These are phyloP conservation scores for Suhomyces choctaworum DNA, from an alignment of 1,139 yeast species.

Conservation along the genomic window DNA sequence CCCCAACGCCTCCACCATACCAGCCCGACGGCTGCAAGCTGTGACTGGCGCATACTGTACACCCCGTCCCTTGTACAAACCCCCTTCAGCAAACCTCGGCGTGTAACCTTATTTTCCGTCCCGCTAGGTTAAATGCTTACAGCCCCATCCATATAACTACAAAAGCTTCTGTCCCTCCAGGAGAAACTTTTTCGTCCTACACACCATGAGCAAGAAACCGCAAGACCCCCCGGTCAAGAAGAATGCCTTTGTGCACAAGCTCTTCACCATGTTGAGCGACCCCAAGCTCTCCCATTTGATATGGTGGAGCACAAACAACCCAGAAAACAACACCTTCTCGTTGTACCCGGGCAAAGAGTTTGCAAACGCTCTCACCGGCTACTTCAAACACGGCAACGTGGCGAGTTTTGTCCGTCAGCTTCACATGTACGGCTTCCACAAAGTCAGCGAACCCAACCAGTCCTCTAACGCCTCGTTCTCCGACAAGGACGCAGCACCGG, in stretches of 20 bases:
- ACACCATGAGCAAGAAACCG: slow-evolving; percentile 18
- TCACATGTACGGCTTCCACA: slow-evolving; percentile 53
- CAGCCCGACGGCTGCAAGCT: too few relatives aligned
- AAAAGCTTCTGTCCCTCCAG: background rate
- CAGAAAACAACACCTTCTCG: slow-evolving; percentile 59
- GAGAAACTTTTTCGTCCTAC: background rate
- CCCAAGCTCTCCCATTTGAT: slow-evolving; percentile 51
- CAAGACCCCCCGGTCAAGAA: slow-evolving; percentile 42
- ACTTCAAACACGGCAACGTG: slow-evolving; percentile 49
- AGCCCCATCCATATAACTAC: background rate
- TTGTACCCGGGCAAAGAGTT: slow-evolving; percentile 57
- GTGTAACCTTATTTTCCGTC: too few relatives aligned
- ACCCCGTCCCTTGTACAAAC: too few relatives aligned
- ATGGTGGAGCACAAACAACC: slow-evolving; percentile 75
- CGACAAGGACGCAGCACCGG: slow-evolving; percentile 32
- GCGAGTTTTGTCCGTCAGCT: slow-evolving; percentile 50
- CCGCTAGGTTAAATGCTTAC: background rate
- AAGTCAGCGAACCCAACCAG: slow-evolving; percentile 46
- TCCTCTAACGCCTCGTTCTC: slow-evolving; percentile 8
- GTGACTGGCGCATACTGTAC: too few relatives aligned
- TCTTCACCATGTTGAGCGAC: slow-evolving; percentile 60
- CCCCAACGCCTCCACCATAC: too few relatives aligned
- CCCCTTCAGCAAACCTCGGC: too few relatives aligned
- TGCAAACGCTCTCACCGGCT: slow-evolving; percentile 43
- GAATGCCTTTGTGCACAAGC: slow-evolving; percentile 65